phyloP scores from a whole-genome alignment of 306 rosid genomes.

The Prunus davidiana region DNA sequence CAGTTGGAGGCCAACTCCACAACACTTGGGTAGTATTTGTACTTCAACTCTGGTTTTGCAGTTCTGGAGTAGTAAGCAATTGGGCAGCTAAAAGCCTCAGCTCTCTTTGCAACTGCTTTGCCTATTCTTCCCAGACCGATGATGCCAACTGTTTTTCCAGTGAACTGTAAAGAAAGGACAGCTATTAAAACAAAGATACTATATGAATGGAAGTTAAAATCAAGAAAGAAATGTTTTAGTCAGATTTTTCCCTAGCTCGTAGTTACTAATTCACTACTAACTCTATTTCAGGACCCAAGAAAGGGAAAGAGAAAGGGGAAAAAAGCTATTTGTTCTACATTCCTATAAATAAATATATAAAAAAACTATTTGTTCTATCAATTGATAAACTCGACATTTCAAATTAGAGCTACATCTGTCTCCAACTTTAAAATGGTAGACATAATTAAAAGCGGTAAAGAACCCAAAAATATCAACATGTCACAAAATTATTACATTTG shows the following conservation, averaged over 20 bases:
- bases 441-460: not conserved
- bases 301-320: not conserved
- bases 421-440: not conserved
- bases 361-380: not conserved
- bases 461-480: not conserved
- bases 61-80: slow-evolving; percentile 64
- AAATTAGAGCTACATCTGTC: not conserved
- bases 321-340: not conserved
- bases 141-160: slow-evolving; percentile 81
- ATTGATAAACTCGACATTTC: not conserved
- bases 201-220: not conserved
- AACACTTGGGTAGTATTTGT: slow-evolving; percentile 69
- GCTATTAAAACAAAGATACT: not conserved
- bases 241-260: not conserved
- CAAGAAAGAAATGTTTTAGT: not conserved
- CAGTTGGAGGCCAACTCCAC: slow-evolving; percentile 74
- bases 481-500: not conserved
- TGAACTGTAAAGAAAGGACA: slow-evolving; percentile 49
- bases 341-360: too few relatives aligned
- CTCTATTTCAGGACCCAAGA: not conserved
- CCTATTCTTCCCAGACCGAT: slow-evolving; percentile 88
- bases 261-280: not conserved
- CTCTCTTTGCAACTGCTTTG: slow-evolving; percentile 68
- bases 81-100: slow-evolving; percentile 72
- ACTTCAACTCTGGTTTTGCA: slow-evolving; percentile 46